phyloP scores from a whole-genome alignment of 768 basidiomycete genomes.

The Multifurca ochricompacta region DNA sequence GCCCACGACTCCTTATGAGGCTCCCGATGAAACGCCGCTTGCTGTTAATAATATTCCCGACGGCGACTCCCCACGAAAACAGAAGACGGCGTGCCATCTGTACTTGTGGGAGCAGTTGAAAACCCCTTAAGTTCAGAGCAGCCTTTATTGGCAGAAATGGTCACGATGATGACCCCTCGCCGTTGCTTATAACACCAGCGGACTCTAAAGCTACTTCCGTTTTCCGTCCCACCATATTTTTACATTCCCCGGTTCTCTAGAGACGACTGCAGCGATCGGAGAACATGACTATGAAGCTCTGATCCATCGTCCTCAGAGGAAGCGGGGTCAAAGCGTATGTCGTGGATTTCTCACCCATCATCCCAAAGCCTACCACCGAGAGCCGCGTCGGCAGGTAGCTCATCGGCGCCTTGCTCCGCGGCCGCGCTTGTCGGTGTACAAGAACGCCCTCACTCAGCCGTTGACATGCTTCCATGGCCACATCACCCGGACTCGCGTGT shows the following conservation, averaged over 20 bases:
- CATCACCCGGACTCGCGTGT: background rate
- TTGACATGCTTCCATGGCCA: conserved; percentile 2
- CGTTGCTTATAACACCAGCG: background rate
- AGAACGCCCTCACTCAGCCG: conserved; percentile 9
- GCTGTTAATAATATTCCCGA: background rate
- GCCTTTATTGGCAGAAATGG: background rate
- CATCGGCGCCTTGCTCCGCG: background rate
- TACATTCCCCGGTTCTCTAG: background rate
- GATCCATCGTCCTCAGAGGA: conserved; percentile 17
- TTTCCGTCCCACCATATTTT: background rate
- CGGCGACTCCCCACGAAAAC: background rate
- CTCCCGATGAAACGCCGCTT: background rate
- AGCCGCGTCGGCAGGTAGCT: background rate
- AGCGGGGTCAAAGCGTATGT: conserved; percentile 15
- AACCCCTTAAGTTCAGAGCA: background rate
- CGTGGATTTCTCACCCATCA: conserved; percentile 5
- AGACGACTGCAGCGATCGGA: background rate
- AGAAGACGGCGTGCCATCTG: background rate
- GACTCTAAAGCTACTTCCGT: background rate
- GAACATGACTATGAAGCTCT: conserved; percentile 12
- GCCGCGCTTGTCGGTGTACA: conserved; percentile 1
- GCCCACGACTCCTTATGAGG: background rate
- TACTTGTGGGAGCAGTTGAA: background rate
- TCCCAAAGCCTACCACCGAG: background rate
- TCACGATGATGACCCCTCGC: background rate